Evolutionary conservation across 2,329 filamentous ascomycete genomes (phyloP).

Genomic region (Coniella lustricola): DNA sequence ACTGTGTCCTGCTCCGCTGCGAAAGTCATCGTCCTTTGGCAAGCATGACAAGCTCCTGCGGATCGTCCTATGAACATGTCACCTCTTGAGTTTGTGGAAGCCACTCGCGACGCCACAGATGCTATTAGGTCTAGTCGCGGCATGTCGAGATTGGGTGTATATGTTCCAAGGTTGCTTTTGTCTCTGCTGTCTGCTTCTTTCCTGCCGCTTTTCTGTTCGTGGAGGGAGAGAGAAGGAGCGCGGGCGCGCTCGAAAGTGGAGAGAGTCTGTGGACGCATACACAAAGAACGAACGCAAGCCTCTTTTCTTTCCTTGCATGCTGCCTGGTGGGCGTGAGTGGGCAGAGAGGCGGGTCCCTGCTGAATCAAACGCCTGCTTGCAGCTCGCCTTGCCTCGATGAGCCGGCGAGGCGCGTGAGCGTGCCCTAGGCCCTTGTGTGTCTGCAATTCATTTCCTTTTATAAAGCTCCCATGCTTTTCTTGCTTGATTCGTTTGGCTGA

Average conservation of each 20-base stretch:
- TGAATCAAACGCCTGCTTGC: conserved; percentile 4
- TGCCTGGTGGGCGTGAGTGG: neutral
- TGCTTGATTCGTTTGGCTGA: neutral
- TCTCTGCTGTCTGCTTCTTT: neutral
- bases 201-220: neutral
- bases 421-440: neutral
- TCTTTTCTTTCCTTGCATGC: conserved; percentile 1
- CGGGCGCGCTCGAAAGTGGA: too few relatives aligned
- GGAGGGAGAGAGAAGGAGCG: too few relatives aligned
- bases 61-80: conserved; percentile 1
- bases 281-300: neutral
- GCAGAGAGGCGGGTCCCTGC: neutral
- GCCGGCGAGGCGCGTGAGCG: neutral
- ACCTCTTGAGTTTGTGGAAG: conserved; percentile 4
- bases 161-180: conserved; percentile 12
- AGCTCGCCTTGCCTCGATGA: conserved; percentile 1
- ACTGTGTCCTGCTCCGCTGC: too few relatives aligned
- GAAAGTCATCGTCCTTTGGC: neutral
- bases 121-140: conserved; percentile 3
- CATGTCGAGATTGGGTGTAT: conserved; percentile 6
- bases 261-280: neutral
- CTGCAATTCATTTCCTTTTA: neutral
- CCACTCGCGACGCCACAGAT: conserved; percentile 6
- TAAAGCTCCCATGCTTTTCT: conserved; percentile 8
- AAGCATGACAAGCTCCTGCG: neutral